These are phyloP conservation scores for Plantago major DNA, from an alignment of 257 asterid species.

Conservation along the genomic window DNA sequence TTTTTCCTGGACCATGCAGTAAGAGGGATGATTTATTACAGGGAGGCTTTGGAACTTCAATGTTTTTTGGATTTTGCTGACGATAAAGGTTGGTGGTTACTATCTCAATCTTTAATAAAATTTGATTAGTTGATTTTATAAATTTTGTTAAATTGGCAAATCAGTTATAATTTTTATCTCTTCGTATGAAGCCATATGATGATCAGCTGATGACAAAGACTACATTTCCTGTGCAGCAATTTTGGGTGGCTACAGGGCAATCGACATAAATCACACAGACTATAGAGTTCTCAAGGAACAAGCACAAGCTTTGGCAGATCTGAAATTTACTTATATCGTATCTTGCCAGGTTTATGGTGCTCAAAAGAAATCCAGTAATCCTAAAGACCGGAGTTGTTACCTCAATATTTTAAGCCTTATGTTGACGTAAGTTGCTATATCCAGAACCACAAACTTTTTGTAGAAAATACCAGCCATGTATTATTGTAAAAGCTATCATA, in stretches of 20 bases:
- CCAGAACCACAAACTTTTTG: no score
- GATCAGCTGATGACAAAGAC: background rate
- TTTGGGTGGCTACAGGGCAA: constrained; percentile 75
- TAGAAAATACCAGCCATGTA: no score
- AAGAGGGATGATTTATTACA: constrained; percentile 98
- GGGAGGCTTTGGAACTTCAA: constrained; percentile 89
- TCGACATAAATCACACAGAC: constrained; percentile 44
- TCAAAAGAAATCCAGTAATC: constrained; percentile 82
- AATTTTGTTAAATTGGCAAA: background rate
- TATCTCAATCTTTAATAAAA: constrained; percentile 15
- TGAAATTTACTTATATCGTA: constrained; percentile 94
- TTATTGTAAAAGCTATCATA: no score
- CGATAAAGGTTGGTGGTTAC: constrained; percentile 60
- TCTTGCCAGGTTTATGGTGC: constrained; percentile 95
- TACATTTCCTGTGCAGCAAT: constrained; percentile 48
- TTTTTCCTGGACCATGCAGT: constrained; percentile 43
- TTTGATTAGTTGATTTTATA: background rate
- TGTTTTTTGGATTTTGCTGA: constrained; percentile 90
- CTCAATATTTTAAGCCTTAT: constrained; percentile 83
- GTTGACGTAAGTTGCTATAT: constrained; percentile 59
- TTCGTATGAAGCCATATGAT: no score
- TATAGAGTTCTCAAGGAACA: constrained; percentile 55
- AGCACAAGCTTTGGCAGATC: constrained; percentile 89
- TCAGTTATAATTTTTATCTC: background rate
- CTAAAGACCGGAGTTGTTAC: constrained; percentile 71